Evolutionary conservation across 176 grass and related monocot genomes (phyloP), one percentile per base, ranked within the genome.

Genomic region (Ananas comosus): DNA sequence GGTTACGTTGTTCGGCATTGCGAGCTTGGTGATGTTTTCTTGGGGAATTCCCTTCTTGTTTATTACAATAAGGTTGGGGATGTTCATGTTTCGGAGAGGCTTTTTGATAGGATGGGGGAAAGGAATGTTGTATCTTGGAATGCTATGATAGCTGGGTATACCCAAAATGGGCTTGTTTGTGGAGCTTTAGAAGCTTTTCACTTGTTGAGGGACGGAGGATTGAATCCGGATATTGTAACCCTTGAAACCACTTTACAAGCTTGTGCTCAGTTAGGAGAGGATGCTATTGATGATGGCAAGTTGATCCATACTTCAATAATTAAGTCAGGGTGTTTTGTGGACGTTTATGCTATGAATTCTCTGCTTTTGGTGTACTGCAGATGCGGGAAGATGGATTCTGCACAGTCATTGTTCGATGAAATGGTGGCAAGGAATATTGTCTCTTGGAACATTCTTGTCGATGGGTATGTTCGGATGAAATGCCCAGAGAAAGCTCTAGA

Each of bases 21-120:
- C n/a, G 48, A 76, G 23, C 21, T 66, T 12, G 49, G 10, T 3
- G 73, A 67, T n/a, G 21, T 21, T 67, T 76, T 76, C 73, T 67
- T 76, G 73, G 49, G 48, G 16, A 76, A 76, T 76, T 76, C 73
- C 9, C 64, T 76, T 47, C 24, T 76, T 67, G 73, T 76, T 21
- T 76, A 66, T 63, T 76, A 76, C 51, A 76, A 67, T 63, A 76
- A 47, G 64, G 13, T 9, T 9, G 73, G 64, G 3, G 64, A 76
- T 42, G 49, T 28, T 42, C 73, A 76, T 66, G 47, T 67, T 27
- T 65, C 73, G 13, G 50, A 76, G 63, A 67, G 48, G 42, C 12
- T 76, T 29, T 76, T 76, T 47, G 13, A 54, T 49, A 66, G 49
- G 24, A 66, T 76, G 63, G 13, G 17, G 16, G 23, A 6, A 66